These are phyloP conservation scores for Salvia sclarea DNA, from an alignment of 305 asterid species.

Conservation along the genomic window DNA sequence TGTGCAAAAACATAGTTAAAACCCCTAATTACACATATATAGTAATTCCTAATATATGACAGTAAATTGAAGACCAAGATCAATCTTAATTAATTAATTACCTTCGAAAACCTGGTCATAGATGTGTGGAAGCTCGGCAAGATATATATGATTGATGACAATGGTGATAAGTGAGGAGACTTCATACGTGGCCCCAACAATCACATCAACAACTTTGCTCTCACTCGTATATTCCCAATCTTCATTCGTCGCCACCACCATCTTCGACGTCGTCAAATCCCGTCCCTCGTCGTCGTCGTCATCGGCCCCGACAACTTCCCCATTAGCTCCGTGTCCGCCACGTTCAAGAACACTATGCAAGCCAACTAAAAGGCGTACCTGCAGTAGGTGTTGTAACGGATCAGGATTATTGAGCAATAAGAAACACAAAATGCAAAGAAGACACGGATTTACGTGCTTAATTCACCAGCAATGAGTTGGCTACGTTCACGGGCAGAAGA, in stretches of 20 bases:
- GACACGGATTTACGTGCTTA: too few species aligned
- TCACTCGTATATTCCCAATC: slow-evolving; percentile 40
- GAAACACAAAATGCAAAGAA: too few species aligned
- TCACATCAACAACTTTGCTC: slow-evolving; percentile 41
- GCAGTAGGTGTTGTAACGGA: too few species aligned
- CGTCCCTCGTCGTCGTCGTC: slow-evolving; percentile 24
- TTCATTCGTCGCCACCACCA: slow-evolving; percentile 41
- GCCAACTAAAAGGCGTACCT: slow-evolving; percentile 46
- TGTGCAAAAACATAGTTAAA: too few species aligned
- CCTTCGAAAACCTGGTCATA: slow-evolving; percentile 41
- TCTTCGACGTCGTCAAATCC: slow-evolving; percentile 34
- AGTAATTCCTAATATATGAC: too few species aligned
- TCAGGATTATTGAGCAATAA: too few species aligned
- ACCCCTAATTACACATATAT: too few species aligned
- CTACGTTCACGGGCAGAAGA: too few species aligned
- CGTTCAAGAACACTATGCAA: slow-evolving; percentile 41
- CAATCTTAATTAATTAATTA: too few species aligned
- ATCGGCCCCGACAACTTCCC: slow-evolving; percentile 40
- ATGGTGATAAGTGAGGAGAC: slow-evolving; percentile 42
- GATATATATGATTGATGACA: slow-evolving; percentile 43
- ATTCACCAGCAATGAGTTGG: too few species aligned
- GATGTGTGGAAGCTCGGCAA: slow-evolving; percentile 47
- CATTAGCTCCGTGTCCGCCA: slow-evolving; percentile 34
- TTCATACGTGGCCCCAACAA: slow-evolving; percentile 42
- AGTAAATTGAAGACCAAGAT: too few species aligned